A percentile compares a stretch with the other conserved stretches of the same genome.
phyloP scores from a whole-genome alignment of 768 basidiomycete species.

The Naganishia randhawae region DNA sequence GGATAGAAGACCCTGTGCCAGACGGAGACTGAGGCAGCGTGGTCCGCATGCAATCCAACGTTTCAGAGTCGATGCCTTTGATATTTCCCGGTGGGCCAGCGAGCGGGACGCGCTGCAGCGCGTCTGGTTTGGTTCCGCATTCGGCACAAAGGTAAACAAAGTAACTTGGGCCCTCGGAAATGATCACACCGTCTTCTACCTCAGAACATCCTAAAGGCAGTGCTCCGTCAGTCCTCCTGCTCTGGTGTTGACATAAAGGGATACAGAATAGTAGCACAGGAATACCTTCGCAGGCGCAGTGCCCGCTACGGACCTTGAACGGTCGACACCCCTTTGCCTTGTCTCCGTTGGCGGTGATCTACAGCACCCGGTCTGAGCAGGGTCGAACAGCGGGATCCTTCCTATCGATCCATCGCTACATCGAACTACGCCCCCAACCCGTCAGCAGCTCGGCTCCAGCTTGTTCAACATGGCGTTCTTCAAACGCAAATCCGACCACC shows the following conservation, averaged over 20 bases:
- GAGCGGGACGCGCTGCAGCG: neutral
- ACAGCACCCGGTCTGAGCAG: neutral
- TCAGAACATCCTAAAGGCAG: neutral
- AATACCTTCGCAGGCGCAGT: neutral
- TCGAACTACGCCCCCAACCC: neutral
- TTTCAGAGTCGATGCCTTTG: neutral
- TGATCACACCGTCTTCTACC: neutral
- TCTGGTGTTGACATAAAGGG: conserved; percentile 1
- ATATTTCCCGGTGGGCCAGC: neutral
- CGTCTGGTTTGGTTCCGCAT: too few relatives aligned
- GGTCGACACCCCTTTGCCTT: conserved; percentile 3
- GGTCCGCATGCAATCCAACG: too few relatives aligned
- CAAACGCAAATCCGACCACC: conserved; percentile 25
- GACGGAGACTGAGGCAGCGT: too few relatives aligned
- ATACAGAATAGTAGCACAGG: neutral
- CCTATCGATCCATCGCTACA: neutral
- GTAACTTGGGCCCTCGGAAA: neutral
- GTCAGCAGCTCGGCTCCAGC: neutral
- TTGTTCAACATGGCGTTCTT: conserved; percentile 16
- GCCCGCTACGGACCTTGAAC: neutral
- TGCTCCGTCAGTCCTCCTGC: neutral
- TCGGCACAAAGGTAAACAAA: neutral
- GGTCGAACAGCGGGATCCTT: neutral
- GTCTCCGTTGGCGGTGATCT: neutral
- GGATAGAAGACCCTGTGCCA: too few relatives aligned